Percentiles rank a stretch among this genome's conserved stretches.
phyloP scores from a whole-genome alignment of 768 basidiomycete species.

The Trametes gibbosa region DNA sequence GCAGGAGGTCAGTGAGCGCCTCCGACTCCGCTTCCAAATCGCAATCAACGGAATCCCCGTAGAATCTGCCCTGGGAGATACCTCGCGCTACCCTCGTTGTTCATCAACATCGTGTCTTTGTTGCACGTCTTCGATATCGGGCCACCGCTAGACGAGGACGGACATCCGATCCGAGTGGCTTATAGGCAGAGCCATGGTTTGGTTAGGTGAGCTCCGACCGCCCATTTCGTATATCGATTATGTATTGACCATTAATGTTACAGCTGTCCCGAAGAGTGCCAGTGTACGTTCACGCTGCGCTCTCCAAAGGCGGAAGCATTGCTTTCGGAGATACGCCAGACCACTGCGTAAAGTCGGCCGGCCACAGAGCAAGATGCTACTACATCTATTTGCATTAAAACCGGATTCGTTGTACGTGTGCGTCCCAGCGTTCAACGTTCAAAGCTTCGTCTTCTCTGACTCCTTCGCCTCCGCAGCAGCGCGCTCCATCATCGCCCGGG shows the following conservation, averaged over 20 bases:
- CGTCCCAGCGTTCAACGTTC: not conserved
- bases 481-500: slow-evolving; percentile 70
- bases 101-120: slow-evolving; percentile 45
- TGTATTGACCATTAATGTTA: no score
- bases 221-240: no score
- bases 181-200: not conserved
- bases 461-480: slow-evolving; percentile 40
- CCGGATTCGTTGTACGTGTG: no score
- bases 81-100: slow-evolving; percentile 44
- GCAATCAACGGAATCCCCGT: not conserved
- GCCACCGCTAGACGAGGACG: slow-evolving; percentile 34
- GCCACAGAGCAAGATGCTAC: no score
- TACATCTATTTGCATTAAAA: no score
- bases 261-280: no score
- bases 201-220: not conserved
- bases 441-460: slow-evolving; percentile 34
- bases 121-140: slow-evolving; percentile 41
- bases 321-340: no score
- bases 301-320: no score
- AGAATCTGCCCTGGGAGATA: slow-evolving; percentile 49
- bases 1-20: slow-evolving; percentile 1
- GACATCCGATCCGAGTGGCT: not conserved
- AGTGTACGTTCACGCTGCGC: no score
- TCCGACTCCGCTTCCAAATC: not conserved
- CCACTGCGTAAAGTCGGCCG: no score